Percentiles rank a stretch among this genome's conserved stretches.
Evolutionary conservation across 306 rosid species (phyloP).

Genomic region (Inga leiocalycina): DNA sequence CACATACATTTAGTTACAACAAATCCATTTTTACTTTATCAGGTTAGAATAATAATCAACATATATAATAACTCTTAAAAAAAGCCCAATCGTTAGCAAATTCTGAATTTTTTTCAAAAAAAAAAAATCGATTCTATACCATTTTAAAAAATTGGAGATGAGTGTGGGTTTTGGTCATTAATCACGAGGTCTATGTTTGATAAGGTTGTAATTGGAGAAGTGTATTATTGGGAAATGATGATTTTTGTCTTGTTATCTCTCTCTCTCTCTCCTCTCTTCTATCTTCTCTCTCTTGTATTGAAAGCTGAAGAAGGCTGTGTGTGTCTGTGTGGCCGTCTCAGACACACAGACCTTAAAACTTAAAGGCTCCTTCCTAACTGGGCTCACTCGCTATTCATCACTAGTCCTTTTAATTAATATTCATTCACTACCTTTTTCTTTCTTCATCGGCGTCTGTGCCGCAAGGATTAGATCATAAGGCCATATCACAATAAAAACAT

Average conservation of each 20-base stretch:
- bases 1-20: constrained; percentile 24
- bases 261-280: constrained; percentile 27
- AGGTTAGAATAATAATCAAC: not conserved
- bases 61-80: not conserved
- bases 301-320: not conserved
- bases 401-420: constrained; percentile 42
- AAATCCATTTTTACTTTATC: not conserved
- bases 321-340: constrained; percentile 41
- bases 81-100: not conserved
- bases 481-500: constrained; percentile 25
- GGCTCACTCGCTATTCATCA: constrained; percentile 22
- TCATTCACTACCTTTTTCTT: constrained; percentile 35
- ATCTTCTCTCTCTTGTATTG: not conserved
- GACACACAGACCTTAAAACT: constrained; percentile 52
- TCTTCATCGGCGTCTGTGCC: constrained; percentile 57
- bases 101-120: not conserved
- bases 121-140: not conserved
- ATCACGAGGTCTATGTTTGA: constrained; percentile 62
- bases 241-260: constrained; percentile 50
- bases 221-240: constrained; percentile 77
- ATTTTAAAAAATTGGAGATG: not conserved
- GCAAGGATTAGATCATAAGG: constrained; percentile 10
- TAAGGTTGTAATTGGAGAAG: constrained; percentile 42
- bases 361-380: constrained; percentile 33
- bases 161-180: constrained; percentile 49